phyloP scores from a whole-genome alignment of 768 basidiomycete species.

The Artomyces pyxidatus region DNA sequence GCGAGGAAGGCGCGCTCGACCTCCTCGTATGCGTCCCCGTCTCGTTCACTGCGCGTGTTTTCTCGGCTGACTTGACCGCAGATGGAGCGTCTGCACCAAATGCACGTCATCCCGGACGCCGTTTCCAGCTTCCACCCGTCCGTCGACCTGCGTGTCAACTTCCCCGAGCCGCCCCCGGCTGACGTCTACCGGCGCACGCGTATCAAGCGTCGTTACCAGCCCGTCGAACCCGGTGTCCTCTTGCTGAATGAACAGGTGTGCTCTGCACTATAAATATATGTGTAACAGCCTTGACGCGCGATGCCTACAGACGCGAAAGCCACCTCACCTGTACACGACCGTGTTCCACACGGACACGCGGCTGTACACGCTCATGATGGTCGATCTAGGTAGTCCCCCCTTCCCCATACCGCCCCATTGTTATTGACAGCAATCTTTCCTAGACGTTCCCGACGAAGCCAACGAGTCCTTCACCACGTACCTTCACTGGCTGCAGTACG shows the following conservation, averaged over 20 bases:
- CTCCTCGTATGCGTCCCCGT: conserved; percentile 48
- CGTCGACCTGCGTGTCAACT: conserved; percentile 64
- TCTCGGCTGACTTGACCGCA: conserved; percentile 21
- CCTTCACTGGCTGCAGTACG: conserved; percentile 81
- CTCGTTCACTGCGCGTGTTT: neutral
- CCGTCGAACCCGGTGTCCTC: conserved; percentile 66
- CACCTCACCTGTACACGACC: conserved; percentile 61
- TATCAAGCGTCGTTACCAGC: conserved; percentile 23
- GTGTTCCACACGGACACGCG: conserved; percentile 77
- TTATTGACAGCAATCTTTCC: neutral
- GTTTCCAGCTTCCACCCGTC: conserved; percentile 64
- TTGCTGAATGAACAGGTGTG: conserved; percentile 60
- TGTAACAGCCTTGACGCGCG: neutral
- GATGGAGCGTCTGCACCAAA: conserved; percentile 92
- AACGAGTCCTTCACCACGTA: conserved; percentile 59
- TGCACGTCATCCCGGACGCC: conserved; percentile 86
- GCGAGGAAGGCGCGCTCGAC: conserved; percentile 76
- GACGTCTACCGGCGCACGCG: conserved; percentile 20
- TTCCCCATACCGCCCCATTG: neutral
- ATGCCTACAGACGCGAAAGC: conserved; percentile 45
- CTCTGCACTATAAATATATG: neutral
- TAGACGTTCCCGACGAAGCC: conserved; percentile 77
- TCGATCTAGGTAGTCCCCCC: conserved; percentile 66
- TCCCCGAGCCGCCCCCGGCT: conserved; percentile 30
- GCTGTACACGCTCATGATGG: conserved; percentile 80